Evolutionary conservation across 2,329 filamentous ascomycete genomes (phyloP).

Genomic region (Allantophomopsis lycopodina): DNA sequence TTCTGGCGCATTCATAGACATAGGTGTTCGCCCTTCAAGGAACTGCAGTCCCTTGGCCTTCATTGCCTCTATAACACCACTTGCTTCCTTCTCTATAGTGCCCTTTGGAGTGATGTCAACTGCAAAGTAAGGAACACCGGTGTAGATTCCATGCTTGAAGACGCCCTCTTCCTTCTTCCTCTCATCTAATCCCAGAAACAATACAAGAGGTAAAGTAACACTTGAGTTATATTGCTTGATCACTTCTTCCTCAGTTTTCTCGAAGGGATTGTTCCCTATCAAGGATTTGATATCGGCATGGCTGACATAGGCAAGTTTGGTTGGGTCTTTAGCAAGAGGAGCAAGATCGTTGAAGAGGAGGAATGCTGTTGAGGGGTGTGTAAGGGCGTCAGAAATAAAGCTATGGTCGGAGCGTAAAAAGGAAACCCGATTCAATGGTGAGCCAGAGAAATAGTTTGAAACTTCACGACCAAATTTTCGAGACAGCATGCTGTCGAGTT

Average conservation of each 20-base stretch:
- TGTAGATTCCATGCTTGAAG: constrained; percentile 50
- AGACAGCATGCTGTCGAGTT: constrained; percentile 44
- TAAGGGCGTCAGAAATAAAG: constrained; percentile 58
- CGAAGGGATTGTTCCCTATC: constrained; percentile 60
- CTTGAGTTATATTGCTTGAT: constrained; percentile 63
- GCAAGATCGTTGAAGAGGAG: constrained; percentile 68
- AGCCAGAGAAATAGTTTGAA: constrained; percentile 74
- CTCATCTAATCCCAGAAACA: constrained; percentile 81
- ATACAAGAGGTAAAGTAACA: constrained; percentile 51
- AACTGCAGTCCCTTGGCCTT: constrained; percentile 52
- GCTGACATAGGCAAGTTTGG: constrained; percentile 52
- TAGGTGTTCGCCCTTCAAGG: constrained; percentile 45
- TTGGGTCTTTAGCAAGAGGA: constrained; percentile 50
- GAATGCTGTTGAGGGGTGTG: constrained; percentile 54
- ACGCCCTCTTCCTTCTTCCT: constrained; percentile 24
- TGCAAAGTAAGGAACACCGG: constrained; percentile 75
- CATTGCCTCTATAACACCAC: constrained; percentile 41
- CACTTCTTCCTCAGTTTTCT: constrained; percentile 55
- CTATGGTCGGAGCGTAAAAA: constrained; percentile 58
- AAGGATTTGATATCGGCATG: constrained; percentile 57
- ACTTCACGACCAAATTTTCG: constrained; percentile 68
- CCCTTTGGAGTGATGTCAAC: constrained; percentile 72
- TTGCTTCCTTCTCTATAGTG: constrained; percentile 45
- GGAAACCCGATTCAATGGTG: constrained; percentile 64
- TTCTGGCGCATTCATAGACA: constrained; percentile 30